Conservation (phyloP, 768 basidiomycete genomes). For the Tylopilus intermedius region DNA sequence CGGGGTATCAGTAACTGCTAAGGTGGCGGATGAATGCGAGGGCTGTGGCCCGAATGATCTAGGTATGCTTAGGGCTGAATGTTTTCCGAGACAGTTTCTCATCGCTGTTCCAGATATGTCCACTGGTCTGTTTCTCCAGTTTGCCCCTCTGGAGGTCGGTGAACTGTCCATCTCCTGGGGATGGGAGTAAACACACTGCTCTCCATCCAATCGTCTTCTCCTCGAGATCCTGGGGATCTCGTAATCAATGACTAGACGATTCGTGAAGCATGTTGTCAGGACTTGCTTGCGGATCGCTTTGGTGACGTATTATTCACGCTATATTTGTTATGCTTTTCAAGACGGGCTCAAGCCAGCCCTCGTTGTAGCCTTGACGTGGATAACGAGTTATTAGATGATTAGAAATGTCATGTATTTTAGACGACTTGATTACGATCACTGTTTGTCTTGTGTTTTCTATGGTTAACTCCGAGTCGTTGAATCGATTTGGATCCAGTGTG, state of each 20-base stretch:
- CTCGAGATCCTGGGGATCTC: conserved; percentile 7
- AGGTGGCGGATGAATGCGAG: conserved; percentile 54
- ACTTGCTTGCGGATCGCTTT: conserved; percentile 15
- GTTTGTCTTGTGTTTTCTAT: conserved; percentile 1
- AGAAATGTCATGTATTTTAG: conserved; percentile 24
- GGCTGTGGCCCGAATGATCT: conserved; percentile 49
- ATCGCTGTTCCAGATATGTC: conserved; percentile 54
- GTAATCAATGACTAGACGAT: conserved; percentile 7
- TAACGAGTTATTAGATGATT: conserved; percentile 8
- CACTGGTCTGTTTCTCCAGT: conserved; percentile 49
- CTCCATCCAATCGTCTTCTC: background rate
- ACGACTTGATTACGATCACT: conserved; percentile 6
- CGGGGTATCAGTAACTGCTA: conserved; percentile 45
- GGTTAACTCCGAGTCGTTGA: background rate
- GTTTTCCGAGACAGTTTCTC: conserved; percentile 1
- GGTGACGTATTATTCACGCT: conserved; percentile 20
- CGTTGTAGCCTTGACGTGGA: conserved; percentile 12
- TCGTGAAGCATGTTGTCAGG: conserved; percentile 14
- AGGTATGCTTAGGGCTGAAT: conserved; percentile 38
- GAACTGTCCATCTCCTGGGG: conserved; percentile 53
- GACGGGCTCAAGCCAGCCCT: conserved; percentile 19
- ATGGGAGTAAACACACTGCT: conserved; percentile 29
- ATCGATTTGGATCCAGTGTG: background rate
- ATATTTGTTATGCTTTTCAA: conserved; percentile 13
- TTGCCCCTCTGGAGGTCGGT: conserved; percentile 46